Evolutionary conservation across 225 moss, liverwort and hornwort species (phyloP).

Genomic region (Physcomitrellopsis africana): DNA sequence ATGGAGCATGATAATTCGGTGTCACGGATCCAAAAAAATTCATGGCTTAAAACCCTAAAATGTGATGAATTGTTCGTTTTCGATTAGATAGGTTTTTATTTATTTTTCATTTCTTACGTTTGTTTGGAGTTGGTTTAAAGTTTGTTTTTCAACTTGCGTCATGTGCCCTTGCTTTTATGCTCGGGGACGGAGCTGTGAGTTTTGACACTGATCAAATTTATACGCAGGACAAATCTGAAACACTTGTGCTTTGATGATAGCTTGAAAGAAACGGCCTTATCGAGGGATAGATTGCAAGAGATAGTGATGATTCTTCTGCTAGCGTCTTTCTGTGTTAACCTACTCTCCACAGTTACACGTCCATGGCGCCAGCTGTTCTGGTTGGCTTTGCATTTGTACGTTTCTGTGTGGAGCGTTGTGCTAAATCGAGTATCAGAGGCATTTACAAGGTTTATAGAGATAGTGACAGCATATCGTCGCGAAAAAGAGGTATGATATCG

Average conservation of each 20-base stretch:
- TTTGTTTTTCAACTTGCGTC: conserved; percentile 9
- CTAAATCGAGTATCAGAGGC: conserved; percentile 40
- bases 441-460: conserved; percentile 32
- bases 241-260: conserved; percentile 22
- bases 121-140: background rate
- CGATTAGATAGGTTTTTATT: background rate
- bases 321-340: conserved; percentile 34
- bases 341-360: conserved; percentile 45
- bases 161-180: background rate
- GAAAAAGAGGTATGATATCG: conserved; percentile 52
- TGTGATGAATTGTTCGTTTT: background rate
- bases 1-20: background rate
- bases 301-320: conserved; percentile 51
- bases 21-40: background rate
- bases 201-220: conserved; percentile 1
- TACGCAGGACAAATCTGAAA: conserved; percentile 41
- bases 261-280: conserved; percentile 25
- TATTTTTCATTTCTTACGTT: background rate
- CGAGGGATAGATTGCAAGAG: conserved; percentile 23
- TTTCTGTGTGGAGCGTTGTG: conserved; percentile 58
- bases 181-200: conserved; percentile 24
- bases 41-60: background rate
- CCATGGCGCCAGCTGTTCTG: conserved; percentile 71
- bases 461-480: conserved; percentile 58
- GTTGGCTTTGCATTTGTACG: conserved; percentile 63